phyloP scores from a whole-genome alignment of 495 filamentous ascomycete genomes.

The Pyrenula massariospora region DNA sequence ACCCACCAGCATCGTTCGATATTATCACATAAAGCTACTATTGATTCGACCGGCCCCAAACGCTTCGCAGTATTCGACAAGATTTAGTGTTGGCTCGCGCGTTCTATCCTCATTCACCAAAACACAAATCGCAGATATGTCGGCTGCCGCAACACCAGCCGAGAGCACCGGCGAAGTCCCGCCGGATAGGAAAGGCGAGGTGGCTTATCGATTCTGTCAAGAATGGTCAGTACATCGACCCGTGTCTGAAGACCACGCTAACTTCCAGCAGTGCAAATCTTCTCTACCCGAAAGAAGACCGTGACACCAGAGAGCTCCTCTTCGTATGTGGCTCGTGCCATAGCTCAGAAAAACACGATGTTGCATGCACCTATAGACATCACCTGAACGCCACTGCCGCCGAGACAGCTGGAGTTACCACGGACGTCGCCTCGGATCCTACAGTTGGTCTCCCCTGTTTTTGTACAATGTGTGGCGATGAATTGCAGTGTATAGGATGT shows the following conservation, averaged over 20 bases:
- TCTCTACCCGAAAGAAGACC: conserved; percentile 92
- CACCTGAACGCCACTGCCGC: conserved; percentile 77
- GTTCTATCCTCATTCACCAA: too few species aligned
- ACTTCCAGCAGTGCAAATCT: conserved; percentile 46
- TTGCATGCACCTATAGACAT: conserved; percentile 85
- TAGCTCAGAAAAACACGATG: conserved; percentile 72
- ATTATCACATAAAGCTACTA: too few species aligned
- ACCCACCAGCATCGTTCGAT: too few species aligned
- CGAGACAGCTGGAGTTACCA: conserved; percentile 92
- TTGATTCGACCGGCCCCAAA: too few species aligned
- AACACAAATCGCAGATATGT: not conserved
- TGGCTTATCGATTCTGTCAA: not conserved
- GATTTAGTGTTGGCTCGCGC: too few species aligned
- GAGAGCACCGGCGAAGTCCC: not conserved
- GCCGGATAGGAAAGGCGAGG: not conserved
- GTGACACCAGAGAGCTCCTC: conserved; percentile 47
- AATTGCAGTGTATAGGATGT: conserved; percentile 37
- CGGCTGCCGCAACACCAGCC: not conserved
- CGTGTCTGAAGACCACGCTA: conserved; percentile 1
- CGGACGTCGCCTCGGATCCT: conserved; percentile 91
- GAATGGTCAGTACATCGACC: not conserved
- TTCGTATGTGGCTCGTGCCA: conserved; percentile 86
- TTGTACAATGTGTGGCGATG: conserved; percentile 41
- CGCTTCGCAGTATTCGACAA: too few species aligned
- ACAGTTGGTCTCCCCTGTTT: conserved; percentile 68